Evolutionary conservation across 208 protist genomes (phyloP), one percentile per base, ranked within the genome.

Genomic region (Porcisia deanei): DNA sequence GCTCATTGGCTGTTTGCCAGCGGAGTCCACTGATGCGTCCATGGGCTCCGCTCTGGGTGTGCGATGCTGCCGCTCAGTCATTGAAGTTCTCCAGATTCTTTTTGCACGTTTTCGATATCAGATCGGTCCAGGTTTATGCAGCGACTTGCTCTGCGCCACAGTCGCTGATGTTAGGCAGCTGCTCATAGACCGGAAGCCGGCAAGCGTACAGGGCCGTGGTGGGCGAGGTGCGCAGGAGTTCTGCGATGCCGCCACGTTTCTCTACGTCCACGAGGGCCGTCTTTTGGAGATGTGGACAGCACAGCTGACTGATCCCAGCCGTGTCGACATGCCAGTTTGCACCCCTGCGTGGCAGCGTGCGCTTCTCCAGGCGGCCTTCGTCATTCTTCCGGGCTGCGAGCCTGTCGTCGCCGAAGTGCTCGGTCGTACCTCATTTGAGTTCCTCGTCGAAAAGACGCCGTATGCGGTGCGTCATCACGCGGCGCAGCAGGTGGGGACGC

Each of bases 381-480:
- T 71, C 16, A 65, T 91, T 0, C 58, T 92, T 0, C 88, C 86
- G 37, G 65, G 78, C 43, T 90, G 85, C 68, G 83, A 86, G 20
- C 74, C 84, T 1, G 43, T 22, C 3, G 83, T 88, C 3, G 87
- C 88, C 14, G 90, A 91, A 53, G 80, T 78, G 34, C 85, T 95
- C 4, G 88, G 90, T 10, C 85, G 86, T 64, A 85, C 88, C 60
- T 83, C 87, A n/a, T 95, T 95, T 72, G 84, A 82, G 30, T 91
- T 88, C 57, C 76, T 95, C 22, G 83, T 86, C 39, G 58, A 79
- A 57, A 67, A 55, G 39, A 80, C 81, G 16, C 66, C 87, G n/a
- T 91, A 87, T 63, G 68, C 54, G 37, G 86, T 92, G 52, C 88
- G 90, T 22, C 72, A 75, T 0, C 82, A 92, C 84, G 85, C 88